These are phyloP conservation scores for Alternaria novae-zelandiae DNA, from an alignment of 2,329 filamentous ascomycete species.

Conservation along the genomic window DNA sequence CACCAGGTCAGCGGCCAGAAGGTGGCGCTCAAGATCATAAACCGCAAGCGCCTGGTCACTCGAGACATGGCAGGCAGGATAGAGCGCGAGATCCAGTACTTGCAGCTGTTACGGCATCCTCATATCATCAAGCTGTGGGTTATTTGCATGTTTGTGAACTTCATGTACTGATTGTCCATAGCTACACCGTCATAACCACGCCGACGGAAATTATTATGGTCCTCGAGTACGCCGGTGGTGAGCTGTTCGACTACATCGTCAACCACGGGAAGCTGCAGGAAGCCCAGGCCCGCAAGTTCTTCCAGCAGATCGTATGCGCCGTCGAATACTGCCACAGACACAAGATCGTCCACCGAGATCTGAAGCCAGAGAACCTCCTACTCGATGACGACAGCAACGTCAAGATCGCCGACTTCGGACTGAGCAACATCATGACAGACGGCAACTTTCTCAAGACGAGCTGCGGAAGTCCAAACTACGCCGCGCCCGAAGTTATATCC, in stretches of 20 bases:
- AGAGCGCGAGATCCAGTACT: slow-evolving; percentile 96
- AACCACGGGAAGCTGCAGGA: slow-evolving; percentile 91
- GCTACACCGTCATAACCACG: slow-evolving; percentile 96
- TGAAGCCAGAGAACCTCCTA: slow-evolving; percentile 96
- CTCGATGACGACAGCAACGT: slow-evolving; percentile 96
- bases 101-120: slow-evolving; percentile 92
- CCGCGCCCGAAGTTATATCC: slow-evolving; percentile 95
- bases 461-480: slow-evolving; percentile 97
- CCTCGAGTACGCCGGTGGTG: slow-evolving; percentile 93
- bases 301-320: slow-evolving; percentile 98
- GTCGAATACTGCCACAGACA: slow-evolving; percentile 99
- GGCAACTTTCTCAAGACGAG: slow-evolving; percentile 99
- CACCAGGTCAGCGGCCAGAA: slow-evolving; percentile 92
- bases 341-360: slow-evolving; percentile 96
- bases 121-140: slow-evolving; percentile 97
- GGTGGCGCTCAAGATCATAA: slow-evolving; percentile 97
- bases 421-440: slow-evolving; percentile 99
- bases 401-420: slow-evolving; percentile 98
- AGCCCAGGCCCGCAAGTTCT: slow-evolving; percentile 92
- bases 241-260: slow-evolving; percentile 98
- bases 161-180: slow-evolving; percentile 46
- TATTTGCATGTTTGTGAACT: too few relatives aligned
- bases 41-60: slow-evolving; percentile 92
- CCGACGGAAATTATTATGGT: slow-evolving; percentile 98
- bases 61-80: slow-evolving; percentile 97